Base-by-base conservation (phyloP, 2,329 filamentous ascomycete genomes). In the Alternaria sp. region DNA sequence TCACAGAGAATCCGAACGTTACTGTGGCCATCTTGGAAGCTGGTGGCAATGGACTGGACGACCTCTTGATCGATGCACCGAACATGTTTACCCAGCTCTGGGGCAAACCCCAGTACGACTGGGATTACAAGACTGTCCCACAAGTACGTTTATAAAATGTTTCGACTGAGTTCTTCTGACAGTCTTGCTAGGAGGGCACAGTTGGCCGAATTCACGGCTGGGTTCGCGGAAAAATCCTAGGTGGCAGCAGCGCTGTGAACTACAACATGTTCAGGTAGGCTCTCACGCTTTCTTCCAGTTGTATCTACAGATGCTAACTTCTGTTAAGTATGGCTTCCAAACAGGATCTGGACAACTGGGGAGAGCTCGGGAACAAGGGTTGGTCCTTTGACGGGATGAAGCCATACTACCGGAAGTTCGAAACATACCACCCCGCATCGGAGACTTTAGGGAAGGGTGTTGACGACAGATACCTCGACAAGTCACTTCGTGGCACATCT, bases 161-260 rank as follows among this genome's bases (percentile, higher is more conserved):
- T 33, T 28, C 2, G 26, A 17, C 23, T 41, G 1, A 6, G 10
- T 5, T 31, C 9, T 4, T 4, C 61, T 67, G n/a, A 70, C 36
- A 40, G 8, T 5, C 1, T 31, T n/a, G 28, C n/a, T 40, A 72
- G 68, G 61, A 67, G 57, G 70, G 68, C 4, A 74, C 69, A 4
- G 28, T 51, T 11, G 64, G 60, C 3, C 56, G 58, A 41, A 50
- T 61, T 7, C 69, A 74, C 40, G 66, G 66, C 29, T 73, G 69
- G 70, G 62, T 60, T n/a, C 64, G 70, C 28, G 73, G 72, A 9
- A 72, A 71, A 28, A 64, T 71, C 5, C 66, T 76, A 4, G 73
- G 74, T 39, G 87, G 76, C 28, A 74, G 63, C 5, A 73, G 66
- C 24, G 77, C 75, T 36, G 65, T 80, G 56, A 80, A 79, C 51